Evolutionary conservation across 2,329 filamentous ascomycete genomes (phyloP).

Genomic region (Ophiosphaerella herpotricha): DNA sequence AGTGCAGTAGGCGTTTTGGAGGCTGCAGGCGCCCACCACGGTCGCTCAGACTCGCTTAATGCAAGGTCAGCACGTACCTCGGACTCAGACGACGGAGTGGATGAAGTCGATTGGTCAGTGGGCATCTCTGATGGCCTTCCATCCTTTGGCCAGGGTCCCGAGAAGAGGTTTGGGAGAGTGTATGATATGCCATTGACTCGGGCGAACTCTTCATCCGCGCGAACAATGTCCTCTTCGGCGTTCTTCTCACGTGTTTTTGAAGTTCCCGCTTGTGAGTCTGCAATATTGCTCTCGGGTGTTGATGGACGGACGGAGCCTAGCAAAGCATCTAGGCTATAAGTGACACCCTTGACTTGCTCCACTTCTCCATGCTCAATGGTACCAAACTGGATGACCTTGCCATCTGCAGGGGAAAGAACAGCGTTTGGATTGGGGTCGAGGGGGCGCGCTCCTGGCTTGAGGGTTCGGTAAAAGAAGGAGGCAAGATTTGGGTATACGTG

Average conservation of each 20-base stretch:
- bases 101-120: conserved; percentile 72
- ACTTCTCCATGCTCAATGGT: conserved; percentile 92
- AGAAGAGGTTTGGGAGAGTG: conserved; percentile 84
- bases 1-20: conserved; percentile 64
- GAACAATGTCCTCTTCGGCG: conserved; percentile 67
- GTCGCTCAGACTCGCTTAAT: conserved; percentile 63
- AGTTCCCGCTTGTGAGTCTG: conserved; percentile 24
- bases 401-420: conserved; percentile 86
- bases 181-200: conserved; percentile 94
- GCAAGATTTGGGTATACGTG: conserved; percentile 90
- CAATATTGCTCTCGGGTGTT: conserved; percentile 49
- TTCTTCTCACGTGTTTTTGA: conserved; percentile 38
- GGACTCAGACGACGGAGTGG: conserved; percentile 73
- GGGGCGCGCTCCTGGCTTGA: conserved; percentile 86
- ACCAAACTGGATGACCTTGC: conserved; percentile 88
- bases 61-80: conserved; percentile 85
- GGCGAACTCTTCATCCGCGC: conserved; percentile 89
- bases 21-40: conserved; percentile 53
- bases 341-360: conserved; percentile 98
- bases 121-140: conserved; percentile 57
- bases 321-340: conserved; percentile 91
- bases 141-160: conserved; percentile 61
- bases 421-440: conserved; percentile 81
- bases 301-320: conserved; percentile 62
- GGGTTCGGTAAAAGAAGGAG: conserved; percentile 92